Evolutionary conservation across 768 basidiomycete species (phyloP), one percentile per base, ranked within the genome.

Genomic region (Mycena indigotica): DNA sequence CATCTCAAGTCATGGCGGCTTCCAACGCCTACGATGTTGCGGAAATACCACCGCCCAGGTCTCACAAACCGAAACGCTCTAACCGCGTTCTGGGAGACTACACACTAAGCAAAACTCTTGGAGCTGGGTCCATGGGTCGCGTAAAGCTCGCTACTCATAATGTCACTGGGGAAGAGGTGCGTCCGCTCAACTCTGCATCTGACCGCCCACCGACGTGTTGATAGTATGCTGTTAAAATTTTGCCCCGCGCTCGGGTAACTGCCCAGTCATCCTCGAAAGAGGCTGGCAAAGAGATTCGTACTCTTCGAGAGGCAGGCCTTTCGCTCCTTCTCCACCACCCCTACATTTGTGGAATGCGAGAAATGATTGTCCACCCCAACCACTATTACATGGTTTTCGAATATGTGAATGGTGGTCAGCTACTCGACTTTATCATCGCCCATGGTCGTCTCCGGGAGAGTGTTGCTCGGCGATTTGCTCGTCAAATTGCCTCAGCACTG

Each of bases 321-420:
- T 95, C 91, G 40, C 87, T 98, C 81, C 85, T 99, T 48, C 86
- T 99, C 26, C 94, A 98, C 69, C 97, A 99, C 69, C 97, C 97
- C 1, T 97, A 98, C 73, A 93, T 99, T 69, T 98, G 96, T 70
- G 97, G 97, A 55, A 99, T 98, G 96, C 89, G 93, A 65, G 94
- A 96, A 77, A 95, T 99, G 90, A 93, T 98, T 70, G 80, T 95
- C 26, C 96, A 98, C 75, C 91, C 92, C 57, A 89, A 99, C 67
- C 95, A 99, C 74, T 98, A 98, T 76, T 99, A 98, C 80, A 98
- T 99, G 94, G 93, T 98, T 10, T 94, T 91, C 72, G 97, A 99
- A 73, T 98, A 97, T 72, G 93, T 98, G 75, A 96, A 95, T 65
- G 97, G 97, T 26, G 97, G 97, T 0, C 97, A 99, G 80, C 95